Evolutionary conservation across 2,329 filamentous ascomycete species (phyloP), one percentile per base, ranked within the genome.

Genomic region (Diaporthe australafricana): DNA sequence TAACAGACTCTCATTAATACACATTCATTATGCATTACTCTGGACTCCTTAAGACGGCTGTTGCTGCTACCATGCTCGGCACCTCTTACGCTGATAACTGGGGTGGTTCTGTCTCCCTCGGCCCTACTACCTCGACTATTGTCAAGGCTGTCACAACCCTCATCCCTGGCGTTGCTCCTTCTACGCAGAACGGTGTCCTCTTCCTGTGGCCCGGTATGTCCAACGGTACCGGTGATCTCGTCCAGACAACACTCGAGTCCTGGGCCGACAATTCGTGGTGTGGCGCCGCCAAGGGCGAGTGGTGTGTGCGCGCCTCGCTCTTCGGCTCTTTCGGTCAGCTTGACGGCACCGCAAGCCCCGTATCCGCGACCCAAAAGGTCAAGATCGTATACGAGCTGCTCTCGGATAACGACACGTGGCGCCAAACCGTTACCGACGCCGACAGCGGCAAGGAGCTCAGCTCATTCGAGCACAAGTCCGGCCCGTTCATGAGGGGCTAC

Each of bases 191-290:
- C 35, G 83, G 83, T 5, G 77, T 77, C 40, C 78, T 85, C 0
- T 84, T 83, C 75, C 78, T 85, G 45, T 85, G 82, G 82, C 84
- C 83, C 8, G 83, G 83, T 6, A 84, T 85, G 81, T 83, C 80
- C 67, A 85, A 84, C 73, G 82, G 83, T 48, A 85, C 83, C 3
- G 82, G 83, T 1, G 80, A 85, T 63, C 76, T 85, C 20, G 75
- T 85, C 56, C 83, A 84, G 72, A 82, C 82, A 0, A 84, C 82
- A 0, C 76, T 84, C 6, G 82, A 85, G 73, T 80, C 78, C 25
- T 84, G 82, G 83, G 73, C 79, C 9, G 77, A 78, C 50, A 84
- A 84, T 73, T 74, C 75, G 17, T 85, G 82, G 83, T 84, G 83
- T 72, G 82, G 83, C 48, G 83, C 81, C 11, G 70, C 52, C 5